Evolutionary conservation across 1,284 basidiomycete genomes (phyloP).

Genomic region (Earliella scabrosa): DNA sequence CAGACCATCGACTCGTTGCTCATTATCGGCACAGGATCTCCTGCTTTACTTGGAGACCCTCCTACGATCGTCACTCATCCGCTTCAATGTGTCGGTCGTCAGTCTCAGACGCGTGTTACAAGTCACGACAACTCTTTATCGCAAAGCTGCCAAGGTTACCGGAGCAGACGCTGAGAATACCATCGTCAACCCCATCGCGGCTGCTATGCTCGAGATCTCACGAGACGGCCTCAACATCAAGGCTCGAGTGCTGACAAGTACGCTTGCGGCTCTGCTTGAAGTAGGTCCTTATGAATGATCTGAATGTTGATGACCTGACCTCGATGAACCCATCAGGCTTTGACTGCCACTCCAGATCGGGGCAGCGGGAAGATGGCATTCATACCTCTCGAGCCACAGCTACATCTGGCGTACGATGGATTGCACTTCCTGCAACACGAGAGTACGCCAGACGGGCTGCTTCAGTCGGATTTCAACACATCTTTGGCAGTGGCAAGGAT

Average conservation of each 20-base stretch:
- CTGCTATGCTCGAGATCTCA: slow-evolving; percentile 58
- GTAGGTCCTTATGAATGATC: slow-evolving; percentile 35
- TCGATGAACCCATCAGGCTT: slow-evolving; percentile 23
- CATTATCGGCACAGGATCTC: slow-evolving; percentile 50
- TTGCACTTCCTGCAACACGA: slow-evolving; percentile 57
- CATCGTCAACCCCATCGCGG: slow-evolving; percentile 45
- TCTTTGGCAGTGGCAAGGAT: slow-evolving; percentile 57
- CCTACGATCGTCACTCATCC: slow-evolving; percentile 54
- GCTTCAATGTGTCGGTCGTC: slow-evolving; percentile 50
- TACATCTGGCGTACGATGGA: slow-evolving; percentile 52
- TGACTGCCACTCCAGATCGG: slow-evolving; percentile 21
- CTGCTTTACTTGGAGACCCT: slow-evolving; percentile 59
- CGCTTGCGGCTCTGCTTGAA: slow-evolving; percentile 55
- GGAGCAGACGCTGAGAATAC: slow-evolving; percentile 30
- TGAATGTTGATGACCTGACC: neutral
- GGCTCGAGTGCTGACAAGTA: slow-evolving; percentile 51
- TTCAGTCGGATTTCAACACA: slow-evolving; percentile 55
- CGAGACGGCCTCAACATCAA: slow-evolving; percentile 58
- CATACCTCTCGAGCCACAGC: slow-evolving; percentile 29
- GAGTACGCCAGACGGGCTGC: slow-evolving; percentile 45
- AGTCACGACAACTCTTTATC: slow-evolving; percentile 48
- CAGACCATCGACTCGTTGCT: too few species aligned
- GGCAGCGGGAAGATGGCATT: slow-evolving; percentile 14
- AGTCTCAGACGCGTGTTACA: slow-evolving; percentile 56
- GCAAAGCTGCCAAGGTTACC: slow-evolving; percentile 24